phyloP scores from a whole-genome alignment of 202 grass and related monocot genomes.

The Dendrocalamus latiflorus region DNA sequence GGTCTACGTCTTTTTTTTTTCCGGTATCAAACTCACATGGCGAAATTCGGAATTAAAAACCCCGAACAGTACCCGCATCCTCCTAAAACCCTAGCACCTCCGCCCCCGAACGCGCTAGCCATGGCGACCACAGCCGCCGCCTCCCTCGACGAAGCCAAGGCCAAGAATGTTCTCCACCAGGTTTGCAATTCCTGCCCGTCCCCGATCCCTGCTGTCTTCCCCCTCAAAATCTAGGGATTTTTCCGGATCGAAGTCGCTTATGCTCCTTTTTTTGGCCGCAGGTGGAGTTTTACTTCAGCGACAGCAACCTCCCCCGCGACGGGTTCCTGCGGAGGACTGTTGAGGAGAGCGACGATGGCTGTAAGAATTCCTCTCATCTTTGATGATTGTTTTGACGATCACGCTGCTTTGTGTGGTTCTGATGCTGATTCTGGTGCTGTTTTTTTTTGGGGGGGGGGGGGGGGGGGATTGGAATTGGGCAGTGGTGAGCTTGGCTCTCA shows the following conservation, averaged over 20 bases:
- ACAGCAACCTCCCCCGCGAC: slow-evolving; percentile 91
- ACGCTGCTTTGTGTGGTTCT: background rate
- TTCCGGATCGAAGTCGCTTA: slow-evolving; percentile 2
- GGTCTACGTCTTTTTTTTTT: no score
- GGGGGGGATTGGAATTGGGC: background rate
- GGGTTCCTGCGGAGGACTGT: slow-evolving; percentile 56
- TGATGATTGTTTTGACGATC: background rate
- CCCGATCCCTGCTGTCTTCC: background rate
- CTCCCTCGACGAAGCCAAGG: slow-evolving; percentile 46
- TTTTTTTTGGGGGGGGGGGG: background rate
- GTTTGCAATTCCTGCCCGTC: slow-evolving; percentile 10
- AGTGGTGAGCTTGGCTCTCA: slow-evolving; percentile 93
- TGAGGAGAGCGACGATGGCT: slow-evolving; percentile 66
- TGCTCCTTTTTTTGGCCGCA: background rate
- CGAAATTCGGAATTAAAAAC: no score
- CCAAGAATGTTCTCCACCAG: slow-evolving; percentile 47
- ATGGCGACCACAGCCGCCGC: slow-evolving; percentile 28
- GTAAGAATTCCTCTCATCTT: slow-evolving; percentile 46
- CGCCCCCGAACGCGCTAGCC: background rate
- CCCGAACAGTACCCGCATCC: background rate
- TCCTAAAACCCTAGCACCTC: slow-evolving; percentile 44
- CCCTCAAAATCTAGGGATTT: background rate
- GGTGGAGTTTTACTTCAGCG: slow-evolving; percentile 97
- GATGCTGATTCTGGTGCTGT: background rate
- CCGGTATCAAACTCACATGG: no score